Conservation (phyloP, 768 basidiomycete genomes). For the Pisolithus microcarpus region DNA sequence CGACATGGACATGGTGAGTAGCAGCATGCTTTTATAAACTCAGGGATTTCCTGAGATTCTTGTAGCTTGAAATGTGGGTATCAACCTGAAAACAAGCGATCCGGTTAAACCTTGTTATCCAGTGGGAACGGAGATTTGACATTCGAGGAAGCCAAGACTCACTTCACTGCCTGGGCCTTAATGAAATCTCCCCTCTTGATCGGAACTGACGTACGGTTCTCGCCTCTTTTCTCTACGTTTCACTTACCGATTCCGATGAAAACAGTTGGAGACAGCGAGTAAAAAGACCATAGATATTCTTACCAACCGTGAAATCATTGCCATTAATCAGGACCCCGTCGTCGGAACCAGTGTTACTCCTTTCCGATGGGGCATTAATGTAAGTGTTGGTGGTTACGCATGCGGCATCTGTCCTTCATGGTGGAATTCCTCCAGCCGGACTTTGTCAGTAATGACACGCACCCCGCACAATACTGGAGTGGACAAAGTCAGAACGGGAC, state of each 20-base stretch:
- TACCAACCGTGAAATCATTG: slow-evolving; percentile 56
- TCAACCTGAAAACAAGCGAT: neutral
- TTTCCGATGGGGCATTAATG: slow-evolving; percentile 64
- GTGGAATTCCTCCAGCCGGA: slow-evolving; percentile 21
- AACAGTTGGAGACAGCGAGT: slow-evolving; percentile 44
- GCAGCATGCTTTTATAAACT: slow-evolving; percentile 4
- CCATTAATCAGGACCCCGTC: slow-evolving; percentile 62
- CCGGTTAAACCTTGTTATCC: neutral
- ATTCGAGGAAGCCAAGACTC: slow-evolving; percentile 58
- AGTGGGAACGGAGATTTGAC: slow-evolving; percentile 60
- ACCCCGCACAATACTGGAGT: slow-evolving; percentile 70
- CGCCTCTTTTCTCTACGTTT: slow-evolving; percentile 6
- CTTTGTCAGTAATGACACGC: slow-evolving; percentile 34
- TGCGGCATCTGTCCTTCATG: neutral
- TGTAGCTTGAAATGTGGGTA: slow-evolving; percentile 51
- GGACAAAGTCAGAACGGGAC: slow-evolving; percentile 59
- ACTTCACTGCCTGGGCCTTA: slow-evolving; percentile 68
- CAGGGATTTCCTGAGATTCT: neutral
- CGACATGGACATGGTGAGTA: slow-evolving; percentile 58
- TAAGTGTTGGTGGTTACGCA: slow-evolving; percentile 22
- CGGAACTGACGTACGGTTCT: slow-evolving; percentile 44
- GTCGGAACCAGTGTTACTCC: slow-evolving; percentile 56
- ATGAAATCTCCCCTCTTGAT: slow-evolving; percentile 65
- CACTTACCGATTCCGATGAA: neutral
- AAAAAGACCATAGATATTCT: slow-evolving; percentile 48